Percentiles rank a stretch among this genome's conserved stretches.
Evolutionary conservation across 805 yeast species (phyloP).

Genomic region (Candida michaelii): DNA sequence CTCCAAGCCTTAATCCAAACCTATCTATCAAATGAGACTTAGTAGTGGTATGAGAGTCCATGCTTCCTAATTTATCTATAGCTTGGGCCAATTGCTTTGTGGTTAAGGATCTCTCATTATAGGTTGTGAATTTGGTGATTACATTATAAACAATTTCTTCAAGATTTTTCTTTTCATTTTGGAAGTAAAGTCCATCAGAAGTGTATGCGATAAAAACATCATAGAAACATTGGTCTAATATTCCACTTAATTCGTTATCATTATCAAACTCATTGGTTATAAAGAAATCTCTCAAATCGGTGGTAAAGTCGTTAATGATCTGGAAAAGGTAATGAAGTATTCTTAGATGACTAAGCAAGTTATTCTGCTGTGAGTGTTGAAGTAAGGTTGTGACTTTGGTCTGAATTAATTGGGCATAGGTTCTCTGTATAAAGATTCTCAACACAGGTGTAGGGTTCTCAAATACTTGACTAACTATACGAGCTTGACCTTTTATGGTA

Average conservation of each 20-base stretch:
- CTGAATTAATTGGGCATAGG: slow-evolving; percentile 70
- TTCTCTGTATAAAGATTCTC: slow-evolving; percentile 67
- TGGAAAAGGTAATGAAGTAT: slow-evolving; percentile 67
- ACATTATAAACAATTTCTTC: slow-evolving; percentile 50
- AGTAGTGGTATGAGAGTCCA: slow-evolving; percentile 18
- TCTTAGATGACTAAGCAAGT: slow-evolving; percentile 73
- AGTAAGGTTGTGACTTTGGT: slow-evolving; percentile 57
- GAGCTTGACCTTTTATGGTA: slow-evolving; percentile 69
- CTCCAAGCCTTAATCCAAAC: slow-evolving; percentile 33
- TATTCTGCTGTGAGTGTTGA: slow-evolving; percentile 59
- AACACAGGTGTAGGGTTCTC: slow-evolving; percentile 67
- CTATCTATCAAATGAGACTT: slow-evolving; percentile 20
- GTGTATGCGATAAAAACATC: slow-evolving; percentile 73
- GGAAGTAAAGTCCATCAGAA: slow-evolving; percentile 67
- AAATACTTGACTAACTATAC: slow-evolving; percentile 72
- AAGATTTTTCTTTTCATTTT: slow-evolving; percentile 65
- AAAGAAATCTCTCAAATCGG: slow-evolving; percentile 63
- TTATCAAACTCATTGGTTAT: slow-evolving; percentile 45
- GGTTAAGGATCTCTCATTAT: slow-evolving; percentile 35
- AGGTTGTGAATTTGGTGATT: slow-evolving; percentile 44
- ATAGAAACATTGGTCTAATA: slow-evolving; percentile 70
- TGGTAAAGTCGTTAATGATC: slow-evolving; percentile 57
- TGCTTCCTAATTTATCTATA: slow-evolving; percentile 34
- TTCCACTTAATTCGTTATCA: slow-evolving; percentile 43
- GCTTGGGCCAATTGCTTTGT: slow-evolving; percentile 33